Evolutionary conservation across 2,329 filamentous ascomycete species (phyloP).

Genomic region (Aspergillus luchuensis): DNA sequence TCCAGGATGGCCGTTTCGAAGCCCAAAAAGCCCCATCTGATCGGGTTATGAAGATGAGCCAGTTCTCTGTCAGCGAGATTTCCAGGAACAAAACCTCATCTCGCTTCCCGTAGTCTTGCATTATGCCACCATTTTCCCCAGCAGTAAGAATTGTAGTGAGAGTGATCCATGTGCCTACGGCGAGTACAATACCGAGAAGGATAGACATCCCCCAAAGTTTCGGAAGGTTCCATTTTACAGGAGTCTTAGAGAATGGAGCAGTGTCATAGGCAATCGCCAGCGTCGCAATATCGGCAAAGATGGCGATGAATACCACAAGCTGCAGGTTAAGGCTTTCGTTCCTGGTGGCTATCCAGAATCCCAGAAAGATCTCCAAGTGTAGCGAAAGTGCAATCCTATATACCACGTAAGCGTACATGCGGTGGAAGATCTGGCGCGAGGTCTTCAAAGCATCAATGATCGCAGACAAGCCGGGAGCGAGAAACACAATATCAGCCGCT

Average conservation of each 20-base stretch:
- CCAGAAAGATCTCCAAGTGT: constrained; percentile 88
- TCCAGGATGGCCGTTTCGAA: constrained; percentile 45
- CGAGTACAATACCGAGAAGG: constrained; percentile 77
- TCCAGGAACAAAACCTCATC: constrained; percentile 86
- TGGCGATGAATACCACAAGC: constrained; percentile 89
- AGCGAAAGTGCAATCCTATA: constrained; percentile 92
- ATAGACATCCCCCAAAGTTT: constrained; percentile 94
- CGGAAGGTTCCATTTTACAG: constrained; percentile 93
- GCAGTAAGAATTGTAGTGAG: constrained; percentile 78
- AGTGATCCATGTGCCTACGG: constrained; percentile 83
- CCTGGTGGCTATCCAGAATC: constrained; percentile 86
- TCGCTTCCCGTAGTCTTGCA: constrained; percentile 82
- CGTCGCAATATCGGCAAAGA: constrained; percentile 90
- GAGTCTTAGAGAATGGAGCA: constrained; percentile 79
- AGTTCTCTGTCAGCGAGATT: constrained; percentile 89
- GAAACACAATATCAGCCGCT: constrained; percentile 90
- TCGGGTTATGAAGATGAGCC: constrained; percentile 95
- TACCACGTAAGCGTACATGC: constrained; percentile 94
- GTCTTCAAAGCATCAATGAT: constrained; percentile 94
- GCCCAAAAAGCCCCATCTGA: constrained; percentile 92
- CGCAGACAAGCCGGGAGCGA: constrained; percentile 84
- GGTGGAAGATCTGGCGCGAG: constrained; percentile 92
- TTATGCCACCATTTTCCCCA: constrained; percentile 74
- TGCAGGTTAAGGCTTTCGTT: constrained; percentile 83
- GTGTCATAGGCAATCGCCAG: constrained; percentile 93